phyloP scores from a whole-genome alignment of 2,329 filamentous ascomycete species.

The Botryotinia convoluta region DNA sequence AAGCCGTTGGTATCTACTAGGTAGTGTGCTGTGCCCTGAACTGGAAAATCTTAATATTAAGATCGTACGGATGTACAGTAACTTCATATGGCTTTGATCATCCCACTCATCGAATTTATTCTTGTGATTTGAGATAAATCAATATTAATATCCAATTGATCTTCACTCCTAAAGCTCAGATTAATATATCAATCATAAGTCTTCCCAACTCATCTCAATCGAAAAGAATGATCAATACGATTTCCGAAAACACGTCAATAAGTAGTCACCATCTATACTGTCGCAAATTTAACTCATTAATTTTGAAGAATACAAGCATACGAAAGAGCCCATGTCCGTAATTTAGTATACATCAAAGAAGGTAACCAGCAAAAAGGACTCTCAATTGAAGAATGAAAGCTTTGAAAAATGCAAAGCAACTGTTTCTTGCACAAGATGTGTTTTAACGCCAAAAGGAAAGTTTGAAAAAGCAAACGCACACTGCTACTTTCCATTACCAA shows the following conservation, averaged over 20 bases:
- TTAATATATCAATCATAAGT: not conserved
- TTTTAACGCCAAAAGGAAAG: slow-evolving; percentile 4
- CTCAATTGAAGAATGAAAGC: not conserved
- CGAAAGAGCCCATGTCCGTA: not conserved
- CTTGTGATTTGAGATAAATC: not conserved
- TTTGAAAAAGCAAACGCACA: slow-evolving; percentile 10
- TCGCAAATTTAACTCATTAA: slow-evolving; percentile 9
- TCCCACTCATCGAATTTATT: not conserved
- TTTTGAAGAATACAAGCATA: slow-evolving; percentile 2
- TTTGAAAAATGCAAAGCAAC: not conserved
- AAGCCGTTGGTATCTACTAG: no score
- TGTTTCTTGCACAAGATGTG: slow-evolving; percentile 7
- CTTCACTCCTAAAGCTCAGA: not conserved
- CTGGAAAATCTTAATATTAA: not conserved
- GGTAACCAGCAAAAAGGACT: not conserved
- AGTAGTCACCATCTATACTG: not conserved
- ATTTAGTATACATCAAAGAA: slow-evolving; percentile 18
- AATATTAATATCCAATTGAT: not conserved
- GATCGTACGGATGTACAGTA: not conserved
- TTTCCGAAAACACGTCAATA: not conserved
- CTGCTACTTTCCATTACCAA: not conserved
- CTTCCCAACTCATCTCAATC: no score
- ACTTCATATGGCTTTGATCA: not conserved
- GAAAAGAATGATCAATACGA: not conserved
- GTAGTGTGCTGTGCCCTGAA: not conserved